Base-by-base conservation (phyloP, 2,329 filamentous ascomycete genomes). In the Penicillium sp. region DNA sequence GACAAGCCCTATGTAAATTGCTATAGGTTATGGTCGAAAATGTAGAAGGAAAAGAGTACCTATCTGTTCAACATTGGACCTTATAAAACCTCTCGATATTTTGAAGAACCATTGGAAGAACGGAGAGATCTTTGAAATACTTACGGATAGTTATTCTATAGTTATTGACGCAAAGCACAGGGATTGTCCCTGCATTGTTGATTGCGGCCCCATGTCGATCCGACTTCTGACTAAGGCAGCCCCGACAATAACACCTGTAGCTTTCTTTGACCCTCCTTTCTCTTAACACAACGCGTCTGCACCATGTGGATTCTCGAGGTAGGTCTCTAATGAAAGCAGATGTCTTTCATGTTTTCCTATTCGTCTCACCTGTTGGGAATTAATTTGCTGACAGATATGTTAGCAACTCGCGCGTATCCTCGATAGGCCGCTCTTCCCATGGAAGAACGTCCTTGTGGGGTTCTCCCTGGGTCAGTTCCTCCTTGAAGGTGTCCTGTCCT, bases 381-480 rank as follows among this genome's bases (percentile, higher is more conserved):
- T 25, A 11, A 13, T 31, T 42, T 46, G 19, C 53, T 62, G 27
- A 61, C 60, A 57, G 44, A 56, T 49, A 26, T 53, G 23, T n/a
- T 60, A 86, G 82, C 81, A 85, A 81, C 87, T 98, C 67, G 91
- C 92, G 72, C 86, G 86, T 76, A 88, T 90, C 77, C 88, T 98
- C 69, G 95, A 99, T 81, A 87, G 91, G 72, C 93, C 93, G 57
- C 82, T 91, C 72, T 96, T 98, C 80, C 93, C 95, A 54, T 99
- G 95, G 95, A 99, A 97, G 86, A 90, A 87, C 75, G 87, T 99
- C 69, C 93, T 99, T 69, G 85, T 98, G 67, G 91, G 92, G 69
- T 99, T 99, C 80, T 96, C 92, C 29, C 75, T 98, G 68, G 92
- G 90, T 60, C 92, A 99, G 74, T 98, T 91, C 75, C 79, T 92